Base-by-base conservation (phyloP, 257 asterid species). In the Coffea canephora region DNA sequence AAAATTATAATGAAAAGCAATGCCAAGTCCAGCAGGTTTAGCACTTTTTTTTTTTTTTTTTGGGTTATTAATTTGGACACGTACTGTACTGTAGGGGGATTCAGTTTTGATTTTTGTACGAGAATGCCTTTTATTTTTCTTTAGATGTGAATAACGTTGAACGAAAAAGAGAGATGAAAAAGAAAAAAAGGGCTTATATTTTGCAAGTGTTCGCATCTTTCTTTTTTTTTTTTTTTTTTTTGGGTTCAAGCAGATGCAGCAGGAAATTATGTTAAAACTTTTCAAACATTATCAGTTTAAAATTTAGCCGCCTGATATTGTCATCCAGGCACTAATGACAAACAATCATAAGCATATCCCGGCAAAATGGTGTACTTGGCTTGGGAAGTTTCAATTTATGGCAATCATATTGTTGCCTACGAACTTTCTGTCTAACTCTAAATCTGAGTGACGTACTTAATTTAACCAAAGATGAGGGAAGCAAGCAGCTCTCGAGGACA, bases 61-160 rank as follows among this genome's bases (percentile, higher is more conserved):
- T 39, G 43, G 43, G 43, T 65, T 10, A 65, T 65, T 31, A 31
- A 34, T 65, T 27, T 27, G 69, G 15, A 31, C 21, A 2, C 31
- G 70, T 66, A 64, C 31, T n/a, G 16, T 64, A 64, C 15, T 9
- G 16, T 25, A 25, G 43, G 48, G 11, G 18, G 55, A 23, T 45
- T 19, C 21, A 65, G 19, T 21, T 69, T 69, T 41, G 45, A 6
- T 5, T 69, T 21, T 36, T 68, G 13, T 13, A 25, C n/a, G 48
- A 68, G 23, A 31, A 68, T 69, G 50, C 73, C 48, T 34, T 36
- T 59, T 8, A 34, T 34, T 31, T 34, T 13, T 43, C 23, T 10
- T 31, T 70, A 70, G 57, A 45, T 71, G 75, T 71, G 75, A 71
- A 71, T 71, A 71, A 4, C 36, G 10, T 1, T 71, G 75, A 21